Evolutionary conservation across 2,329 filamentous ascomycete species (phyloP).

Genomic region (Ophiostoma piceae): DNA sequence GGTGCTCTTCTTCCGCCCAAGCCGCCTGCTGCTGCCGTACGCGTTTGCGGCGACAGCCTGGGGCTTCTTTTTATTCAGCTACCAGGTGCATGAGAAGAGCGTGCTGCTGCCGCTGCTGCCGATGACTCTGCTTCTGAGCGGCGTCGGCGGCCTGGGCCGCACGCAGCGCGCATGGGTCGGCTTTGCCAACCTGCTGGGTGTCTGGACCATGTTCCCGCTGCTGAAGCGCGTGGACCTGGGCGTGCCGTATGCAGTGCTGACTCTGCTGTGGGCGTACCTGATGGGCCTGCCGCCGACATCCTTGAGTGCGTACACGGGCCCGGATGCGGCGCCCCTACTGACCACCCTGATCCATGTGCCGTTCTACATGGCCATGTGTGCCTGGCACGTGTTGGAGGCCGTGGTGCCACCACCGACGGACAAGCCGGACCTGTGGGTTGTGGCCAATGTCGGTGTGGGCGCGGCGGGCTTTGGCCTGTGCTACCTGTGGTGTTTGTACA

Average conservation of each 20-base stretch:
- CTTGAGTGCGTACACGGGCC: slow-evolving; percentile 60
- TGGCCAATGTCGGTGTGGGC: slow-evolving; percentile 81
- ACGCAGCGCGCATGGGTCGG: slow-evolving; percentile 83
- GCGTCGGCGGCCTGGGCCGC: slow-evolving; percentile 69
- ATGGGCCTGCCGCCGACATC: slow-evolving; percentile 78
- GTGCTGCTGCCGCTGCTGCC: slow-evolving; percentile 86
- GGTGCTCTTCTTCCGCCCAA: slow-evolving; percentile 72
- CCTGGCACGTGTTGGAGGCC: slow-evolving; percentile 74
- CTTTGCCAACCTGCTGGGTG: slow-evolving; percentile 85
- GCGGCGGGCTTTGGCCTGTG: slow-evolving; percentile 79
- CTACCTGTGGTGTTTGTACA: slow-evolving; percentile 86
- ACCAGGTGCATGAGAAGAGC: slow-evolving; percentile 98
- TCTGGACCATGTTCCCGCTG: slow-evolving; percentile 91
- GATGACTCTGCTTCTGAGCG: slow-evolving; percentile 81
- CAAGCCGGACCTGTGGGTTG: slow-evolving; percentile 93
- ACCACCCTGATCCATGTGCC: slow-evolving; percentile 65
- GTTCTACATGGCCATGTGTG: slow-evolving; percentile 72
- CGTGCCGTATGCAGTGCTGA: slow-evolving; percentile 79
- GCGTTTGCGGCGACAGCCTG: slow-evolving; percentile 81
- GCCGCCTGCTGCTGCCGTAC: slow-evolving; percentile 69
- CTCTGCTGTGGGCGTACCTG: slow-evolving; percentile 84
- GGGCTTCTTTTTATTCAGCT: slow-evolving; percentile 97
- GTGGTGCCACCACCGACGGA: slow-evolving; percentile 61
- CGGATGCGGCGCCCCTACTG: slow-evolving; percentile 43
- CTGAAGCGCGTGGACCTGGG: slow-evolving; percentile 77